Base-by-base conservation (phyloP, 2,329 filamentous ascomycete species). In the Penicillium fuscoglaucum region DNA sequence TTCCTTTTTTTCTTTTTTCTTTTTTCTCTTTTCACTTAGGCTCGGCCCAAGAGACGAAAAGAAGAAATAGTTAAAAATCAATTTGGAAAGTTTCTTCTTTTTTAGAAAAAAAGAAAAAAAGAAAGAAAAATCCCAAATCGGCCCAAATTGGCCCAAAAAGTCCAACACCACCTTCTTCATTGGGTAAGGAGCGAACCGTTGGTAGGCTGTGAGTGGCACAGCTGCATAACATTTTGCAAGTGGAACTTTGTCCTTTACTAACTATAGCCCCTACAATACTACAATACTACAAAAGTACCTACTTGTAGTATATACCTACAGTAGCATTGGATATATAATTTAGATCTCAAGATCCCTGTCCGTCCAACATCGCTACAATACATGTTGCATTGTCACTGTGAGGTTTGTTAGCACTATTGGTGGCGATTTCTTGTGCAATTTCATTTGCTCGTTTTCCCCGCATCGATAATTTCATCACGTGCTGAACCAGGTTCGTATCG, bases 331-430 rank as follows among this genome's bases (percentile, higher is more conserved):
- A 24, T 43, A 15, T 46, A 47, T 21, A 46, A 6, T 24, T 37
- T 40, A 21, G 10, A 24, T 35, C n/a, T 62, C 49, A 68, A 15
- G 68, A 64, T 15, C 56, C 55, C 35, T 67, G 66, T 19, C 71
- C 70, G 48, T 73, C 71, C 21, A 74, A 39, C 52, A 75, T 64
- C 17, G 57, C 66, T 31, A 74, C 62, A 55, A 74, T 68, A 61
- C 70, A 75, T 0, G 72, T 70, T 15, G 66, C 60, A 65, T 75
- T 75, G 52, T 74, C 72, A 53, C 71, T 69, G 6, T 59, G 56
- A 10, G 55, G 52, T 21, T 54, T 57, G 45, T 52, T 62, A 17
- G 64, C 63, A 52, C 57, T 65, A 15, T 37, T 59, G 45, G 45
- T 61, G 17, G 63, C 66, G 31, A 74, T 62, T 13, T 68, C 66